These are phyloP conservation scores for Corchorus olitorius DNA, from an alignment of 345 rosid species.

Conservation along the genomic window DNA sequence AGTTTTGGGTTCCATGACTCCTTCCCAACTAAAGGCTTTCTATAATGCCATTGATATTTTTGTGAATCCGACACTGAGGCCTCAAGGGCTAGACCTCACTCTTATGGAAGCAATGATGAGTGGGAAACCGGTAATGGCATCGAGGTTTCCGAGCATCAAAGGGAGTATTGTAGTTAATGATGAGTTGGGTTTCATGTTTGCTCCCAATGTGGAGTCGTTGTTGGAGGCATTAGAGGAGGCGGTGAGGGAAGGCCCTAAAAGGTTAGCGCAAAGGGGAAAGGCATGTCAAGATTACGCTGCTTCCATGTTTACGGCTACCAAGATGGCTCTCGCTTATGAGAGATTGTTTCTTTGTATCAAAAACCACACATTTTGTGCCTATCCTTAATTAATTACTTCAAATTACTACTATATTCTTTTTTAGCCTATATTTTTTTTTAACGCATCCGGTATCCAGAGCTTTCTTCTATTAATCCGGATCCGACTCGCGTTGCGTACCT, in stretches of 20 bases:
- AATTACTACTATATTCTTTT: no score
- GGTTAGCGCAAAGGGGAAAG: conserved; percentile 73
- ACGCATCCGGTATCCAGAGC: no score
- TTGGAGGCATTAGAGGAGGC: conserved; percentile 55
- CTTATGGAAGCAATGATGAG: conserved; percentile 96
- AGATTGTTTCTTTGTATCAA: conserved; percentile 85
- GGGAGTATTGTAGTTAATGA: conserved; percentile 81
- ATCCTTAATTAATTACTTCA: conserved; percentile 29
- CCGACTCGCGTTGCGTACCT: no score
- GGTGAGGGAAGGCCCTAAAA: conserved; percentile 59
- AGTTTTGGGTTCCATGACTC: conserved; percentile 72
- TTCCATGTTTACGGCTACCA: conserved; percentile 77
- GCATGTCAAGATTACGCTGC: conserved; percentile 67
- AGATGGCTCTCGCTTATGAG: conserved; percentile 95
- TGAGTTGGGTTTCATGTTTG: conserved; percentile 85
- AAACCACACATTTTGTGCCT: conserved; percentile 63
- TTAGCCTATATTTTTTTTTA: no score
- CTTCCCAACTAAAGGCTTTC: conserved; percentile 59
- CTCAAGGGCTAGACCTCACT: conserved; percentile 91
- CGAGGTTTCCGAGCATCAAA: conserved; percentile 85
- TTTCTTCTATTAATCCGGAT: no score
- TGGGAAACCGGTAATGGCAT: conserved; percentile 87
- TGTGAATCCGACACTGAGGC: conserved; percentile 87
- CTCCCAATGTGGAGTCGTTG: conserved; percentile 83
- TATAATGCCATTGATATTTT: conserved; percentile 80